Percentiles rank a stretch among this genome's conserved stretches.
Evolutionary conservation across 768 basidiomycete species (phyloP).

Genomic region (Pisolithus microcarpus): DNA sequence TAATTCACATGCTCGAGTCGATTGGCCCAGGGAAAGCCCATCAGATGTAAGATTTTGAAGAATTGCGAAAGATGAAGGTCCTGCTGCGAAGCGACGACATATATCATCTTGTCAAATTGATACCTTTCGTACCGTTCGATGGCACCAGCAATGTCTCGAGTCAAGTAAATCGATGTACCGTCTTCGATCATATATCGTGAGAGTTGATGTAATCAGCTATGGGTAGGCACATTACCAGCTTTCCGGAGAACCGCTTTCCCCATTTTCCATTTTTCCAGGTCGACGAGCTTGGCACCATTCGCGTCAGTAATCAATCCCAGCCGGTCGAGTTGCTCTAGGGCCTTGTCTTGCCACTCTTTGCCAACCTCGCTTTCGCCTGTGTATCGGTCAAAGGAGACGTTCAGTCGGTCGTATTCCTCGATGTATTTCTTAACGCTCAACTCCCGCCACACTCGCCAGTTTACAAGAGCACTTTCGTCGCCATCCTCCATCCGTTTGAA

Average conservation of each 20-base stretch:
- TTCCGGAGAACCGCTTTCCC: conserved; percentile 89
- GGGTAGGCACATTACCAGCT: conserved; percentile 43
- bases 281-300: conserved; percentile 79
- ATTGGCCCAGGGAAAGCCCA: conserved; percentile 85
- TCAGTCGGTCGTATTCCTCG: conserved; percentile 81
- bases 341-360: conserved; percentile 64
- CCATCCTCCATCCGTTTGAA: conserved; percentile 96
- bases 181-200: conserved; percentile 39
- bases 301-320: conserved; percentile 69
- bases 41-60: conserved; percentile 87
- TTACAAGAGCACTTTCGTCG: conserved; percentile 71
- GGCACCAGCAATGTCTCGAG: conserved; percentile 91
- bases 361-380: conserved; percentile 83
- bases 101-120: conserved; percentile 89
- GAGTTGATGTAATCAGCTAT: background rate
- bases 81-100: conserved; percentile 83
- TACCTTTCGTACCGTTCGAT: conserved; percentile 89
- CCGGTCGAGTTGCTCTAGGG: conserved; percentile 58
- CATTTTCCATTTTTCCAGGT: conserved; percentile 85
- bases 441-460: conserved; percentile 92
- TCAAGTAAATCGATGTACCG: conserved; percentile 89
- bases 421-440: conserved; percentile 85
- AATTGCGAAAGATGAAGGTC: conserved; percentile 86
- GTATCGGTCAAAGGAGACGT: conserved; percentile 88
- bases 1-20: conserved; percentile 84